Percentiles rank a stretch among this genome's conserved stretches.
Evolutionary conservation across 768 basidiomycete genomes (phyloP).

Genomic region (Dendrothele bispora): DNA sequence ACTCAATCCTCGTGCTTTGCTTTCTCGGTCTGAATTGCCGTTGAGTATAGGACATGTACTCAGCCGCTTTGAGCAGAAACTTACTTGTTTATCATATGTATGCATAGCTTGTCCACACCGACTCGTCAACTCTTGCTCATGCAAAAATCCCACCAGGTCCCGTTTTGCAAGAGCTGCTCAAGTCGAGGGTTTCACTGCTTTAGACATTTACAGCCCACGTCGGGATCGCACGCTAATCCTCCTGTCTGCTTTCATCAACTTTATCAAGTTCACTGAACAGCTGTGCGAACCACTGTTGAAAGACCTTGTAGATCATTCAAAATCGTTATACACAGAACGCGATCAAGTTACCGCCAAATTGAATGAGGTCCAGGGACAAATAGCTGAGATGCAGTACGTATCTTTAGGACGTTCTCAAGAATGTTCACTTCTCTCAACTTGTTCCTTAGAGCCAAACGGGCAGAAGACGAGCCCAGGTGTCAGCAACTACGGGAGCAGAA

Average conservation of each 20-base stretch:
- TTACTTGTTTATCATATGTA: slow-evolving; percentile 75
- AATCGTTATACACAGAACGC: slow-evolving; percentile 59
- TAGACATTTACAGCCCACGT: slow-evolving; percentile 74
- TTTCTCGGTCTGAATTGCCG: too few species aligned
- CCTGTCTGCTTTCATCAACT: slow-evolving; percentile 90
- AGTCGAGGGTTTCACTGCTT: slow-evolving; percentile 74
- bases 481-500: slow-evolving; percentile 62
- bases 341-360: slow-evolving; percentile 53
- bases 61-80: slow-evolving; percentile 56
- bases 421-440: not conserved
- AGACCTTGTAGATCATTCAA: slow-evolving; percentile 60
- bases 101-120: too few species aligned
- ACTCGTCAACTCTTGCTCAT: not conserved
- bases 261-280: slow-evolving; percentile 86
- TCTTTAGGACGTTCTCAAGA: not conserved
- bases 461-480: slow-evolving; percentile 69
- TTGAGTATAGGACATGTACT: slow-evolving; percentile 77
- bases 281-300: slow-evolving; percentile 58
- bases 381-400: slow-evolving; percentile 57
- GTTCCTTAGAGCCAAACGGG: slow-evolving; percentile 52
- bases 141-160: slow-evolving; percentile 36
- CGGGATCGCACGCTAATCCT: slow-evolving; percentile 70
- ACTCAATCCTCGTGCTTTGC: slow-evolving; percentile 6
- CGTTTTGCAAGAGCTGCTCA: slow-evolving; percentile 74
- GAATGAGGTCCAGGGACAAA: slow-evolving; percentile 47